Percentiles rank a stretch among this genome's conserved stretches.
Evolutionary conservation across 139 green algal genomes (phyloP).

Genomic region (Pleodorina starrii): DNA sequence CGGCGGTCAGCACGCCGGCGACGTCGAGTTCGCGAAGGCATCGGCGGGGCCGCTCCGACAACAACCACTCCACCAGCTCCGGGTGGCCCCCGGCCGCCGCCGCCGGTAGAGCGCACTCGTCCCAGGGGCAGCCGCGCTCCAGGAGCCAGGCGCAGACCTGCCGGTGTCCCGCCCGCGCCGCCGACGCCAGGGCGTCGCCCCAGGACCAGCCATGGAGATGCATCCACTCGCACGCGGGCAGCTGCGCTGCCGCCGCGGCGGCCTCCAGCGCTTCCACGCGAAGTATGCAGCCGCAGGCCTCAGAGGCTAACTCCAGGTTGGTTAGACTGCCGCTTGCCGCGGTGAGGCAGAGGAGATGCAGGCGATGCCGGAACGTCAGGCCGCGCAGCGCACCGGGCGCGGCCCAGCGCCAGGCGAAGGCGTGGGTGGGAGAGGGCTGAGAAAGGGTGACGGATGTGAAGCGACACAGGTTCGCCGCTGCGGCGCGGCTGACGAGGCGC

Average conservation of each 20-base stretch:
- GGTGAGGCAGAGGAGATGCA: background rate
- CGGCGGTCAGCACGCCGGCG: background rate
- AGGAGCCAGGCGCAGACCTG: background rate
- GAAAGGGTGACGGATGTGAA: background rate
- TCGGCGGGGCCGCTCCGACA: background rate
- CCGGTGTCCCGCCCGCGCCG: background rate
- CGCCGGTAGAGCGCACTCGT: background rate
- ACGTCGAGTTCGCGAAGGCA: background rate
- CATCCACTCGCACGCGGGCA: background rate
- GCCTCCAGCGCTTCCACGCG: background rate
- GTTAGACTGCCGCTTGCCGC: background rate
- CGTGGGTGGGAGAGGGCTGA: background rate
- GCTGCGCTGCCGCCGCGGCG: background rate
- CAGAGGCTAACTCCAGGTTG: background rate
- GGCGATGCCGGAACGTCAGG: background rate
- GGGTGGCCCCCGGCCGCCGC: background rate
- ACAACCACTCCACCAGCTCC: background rate
- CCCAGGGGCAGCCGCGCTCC: background rate
- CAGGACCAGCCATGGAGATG: background rate
- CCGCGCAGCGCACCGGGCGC: background rate
- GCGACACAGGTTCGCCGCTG: background rate
- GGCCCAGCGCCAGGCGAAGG: background rate
- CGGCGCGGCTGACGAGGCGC: background rate
- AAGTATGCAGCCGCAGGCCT: background rate
- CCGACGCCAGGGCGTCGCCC: background rate